These are phyloP conservation scores for Prunus persica DNA, from an alignment of 306 rosid genomes.

Conservation along the genomic window Prunus_persica_NCBIv2 NC_034016.1:20161501-20162000, in stretches of 20 bases:
- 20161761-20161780: not conserved
- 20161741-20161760: not conserved
- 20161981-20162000: conserved; percentile 75
- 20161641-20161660: not conserved
- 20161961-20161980: conserved; percentile 93
- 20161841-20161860: not conserved
- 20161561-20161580: not conserved
- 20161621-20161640: not conserved
- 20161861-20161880: not conserved
- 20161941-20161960: conserved; percentile 71
- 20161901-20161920: conserved; percentile 1
- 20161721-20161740: not conserved
- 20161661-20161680: not conserved
- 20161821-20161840: not conserved
- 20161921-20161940: conserved; percentile 54
- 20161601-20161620: not conserved
- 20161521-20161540: not conserved
- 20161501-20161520: not conserved
- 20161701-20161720: not conserved
- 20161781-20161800: not conserved
- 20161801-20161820: not conserved
- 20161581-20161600: not conserved
- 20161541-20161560: not conserved
- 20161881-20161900: conserved; percentile 3
- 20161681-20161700: not conserved